Evolutionary conservation across 202 grass and related monocot species (phyloP).

Genomic region (Brachypodium distachyon): DNA sequence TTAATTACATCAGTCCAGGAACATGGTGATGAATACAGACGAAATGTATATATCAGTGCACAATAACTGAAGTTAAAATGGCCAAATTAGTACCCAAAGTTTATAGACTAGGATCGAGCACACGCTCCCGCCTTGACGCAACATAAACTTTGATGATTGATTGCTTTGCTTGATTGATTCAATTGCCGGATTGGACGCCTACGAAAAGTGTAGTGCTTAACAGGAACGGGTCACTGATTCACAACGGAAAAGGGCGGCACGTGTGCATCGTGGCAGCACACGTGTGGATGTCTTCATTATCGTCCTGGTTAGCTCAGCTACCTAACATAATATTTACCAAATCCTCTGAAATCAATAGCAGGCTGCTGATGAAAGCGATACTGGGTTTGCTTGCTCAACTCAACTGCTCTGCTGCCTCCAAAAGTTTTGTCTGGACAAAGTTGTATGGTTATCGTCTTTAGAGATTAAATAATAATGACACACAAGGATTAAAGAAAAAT

Average conservation of each 20-base stretch:
- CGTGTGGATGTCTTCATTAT: slow-evolving; percentile 16
- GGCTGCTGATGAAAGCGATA: slow-evolving; percentile 15
- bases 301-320: slow-evolving; percentile 26
- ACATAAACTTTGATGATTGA: not conserved
- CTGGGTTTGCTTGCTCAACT: not conserved
- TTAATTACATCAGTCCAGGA: too few species aligned
- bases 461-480: not conserved
- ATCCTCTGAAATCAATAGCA: slow-evolving; percentile 18
- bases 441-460: not conserved
- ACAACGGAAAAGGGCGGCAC: not conserved
- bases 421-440: not conserved
- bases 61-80: too few species aligned
- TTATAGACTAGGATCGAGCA: not conserved
- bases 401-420: not conserved
- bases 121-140: not conserved
- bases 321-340: slow-evolving; percentile 34
- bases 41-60: too few species aligned
- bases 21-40: too few species aligned
- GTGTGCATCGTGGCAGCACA: not conserved
- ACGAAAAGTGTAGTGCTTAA: not conserved
- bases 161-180: not conserved
- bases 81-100: too few species aligned
- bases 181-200: too few species aligned
- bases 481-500: not conserved
- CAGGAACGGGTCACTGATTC: not conserved